Conservation (phyloP, 805 yeast species). For the Dipodascus albidus region DNA sequence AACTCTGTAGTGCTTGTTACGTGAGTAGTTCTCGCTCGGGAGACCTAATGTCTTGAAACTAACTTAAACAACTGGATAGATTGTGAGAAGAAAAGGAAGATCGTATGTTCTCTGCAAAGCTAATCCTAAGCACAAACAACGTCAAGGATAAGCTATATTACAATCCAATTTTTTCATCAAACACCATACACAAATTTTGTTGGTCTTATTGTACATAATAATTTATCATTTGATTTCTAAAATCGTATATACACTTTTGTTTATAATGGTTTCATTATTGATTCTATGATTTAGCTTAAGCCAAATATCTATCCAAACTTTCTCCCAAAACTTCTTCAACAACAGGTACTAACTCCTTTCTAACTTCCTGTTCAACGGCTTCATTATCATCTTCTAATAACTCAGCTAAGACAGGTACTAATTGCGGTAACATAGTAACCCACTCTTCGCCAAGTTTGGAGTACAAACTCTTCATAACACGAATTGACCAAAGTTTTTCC, state of each 20-base stretch:
- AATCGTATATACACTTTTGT: background rate
- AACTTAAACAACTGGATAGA: slow-evolving; percentile 22
- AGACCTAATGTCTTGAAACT: background rate
- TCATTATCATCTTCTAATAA: slow-evolving; percentile 93
- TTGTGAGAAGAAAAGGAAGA: slow-evolving; percentile 91
- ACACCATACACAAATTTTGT: no score
- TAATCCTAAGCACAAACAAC: slow-evolving; percentile 88
- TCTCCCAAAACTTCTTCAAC: slow-evolving; percentile 86
- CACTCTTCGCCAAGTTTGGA: slow-evolving; percentile 91
- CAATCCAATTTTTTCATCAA: no score
- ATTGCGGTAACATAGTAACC: slow-evolving; percentile 82
- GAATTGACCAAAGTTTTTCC: slow-evolving; percentile 72
- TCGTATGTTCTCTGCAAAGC: slow-evolving; percentile 89
- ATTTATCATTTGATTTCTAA: background rate
- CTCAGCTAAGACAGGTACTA: slow-evolving; percentile 94
- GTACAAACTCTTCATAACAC: slow-evolving; percentile 69
- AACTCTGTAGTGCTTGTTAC: slow-evolving; percentile 84
- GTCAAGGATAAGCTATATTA: slow-evolving; percentile 55
- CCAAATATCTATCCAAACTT: slow-evolving; percentile 54
- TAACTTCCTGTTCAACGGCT: slow-evolving; percentile 80
- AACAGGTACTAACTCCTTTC: slow-evolving; percentile 81
- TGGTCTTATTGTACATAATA: background rate
- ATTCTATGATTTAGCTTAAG: slow-evolving; percentile 12
- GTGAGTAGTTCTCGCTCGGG: slow-evolving; percentile 23
- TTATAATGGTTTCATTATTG: background rate